Percentiles rank a stretch among this genome's conserved stretches.
These are phyloP conservation scores for Coccomyxa sp. DNA, from an alignment of 139 green algal genomes.

Conservation along the genomic window DNA sequence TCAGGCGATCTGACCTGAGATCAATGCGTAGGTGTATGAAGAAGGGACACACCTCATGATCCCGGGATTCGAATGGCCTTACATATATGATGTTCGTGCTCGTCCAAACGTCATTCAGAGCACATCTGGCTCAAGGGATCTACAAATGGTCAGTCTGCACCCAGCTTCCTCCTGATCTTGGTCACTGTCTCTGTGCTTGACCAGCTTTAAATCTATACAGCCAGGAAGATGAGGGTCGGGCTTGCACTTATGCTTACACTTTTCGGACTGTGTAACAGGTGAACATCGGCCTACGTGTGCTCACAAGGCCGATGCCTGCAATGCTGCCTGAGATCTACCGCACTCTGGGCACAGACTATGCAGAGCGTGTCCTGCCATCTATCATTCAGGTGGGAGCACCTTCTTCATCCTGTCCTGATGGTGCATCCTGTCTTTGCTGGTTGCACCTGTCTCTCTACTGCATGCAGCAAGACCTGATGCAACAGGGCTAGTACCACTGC, in stretches of 20 bases:
- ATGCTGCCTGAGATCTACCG: conserved; percentile 93
- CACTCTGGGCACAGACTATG: conserved; percentile 88
- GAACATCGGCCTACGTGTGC: conserved; percentile 95
- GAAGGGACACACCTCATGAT: conserved; percentile 98
- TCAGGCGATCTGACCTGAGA: too few relatives aligned
- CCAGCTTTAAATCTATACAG: too few relatives aligned
- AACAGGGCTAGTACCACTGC: too few relatives aligned
- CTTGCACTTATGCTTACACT: too few relatives aligned
- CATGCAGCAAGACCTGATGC: too few relatives aligned
- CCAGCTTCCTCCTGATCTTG: background rate
- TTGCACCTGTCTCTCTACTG: too few relatives aligned
- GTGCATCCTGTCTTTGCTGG: too few relatives aligned
- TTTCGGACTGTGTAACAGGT: conserved; percentile 77
- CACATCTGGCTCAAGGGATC: conserved; percentile 86
- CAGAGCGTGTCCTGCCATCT: conserved; percentile 93
- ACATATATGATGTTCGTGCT: conserved; percentile 96
- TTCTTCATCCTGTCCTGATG: too few relatives aligned
- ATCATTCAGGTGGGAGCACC: conserved; percentile 95
- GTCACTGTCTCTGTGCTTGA: too few relatives aligned
- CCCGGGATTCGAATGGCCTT: conserved; percentile 95
- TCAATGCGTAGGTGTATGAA: conserved; percentile 89
- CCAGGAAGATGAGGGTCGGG: too few relatives aligned
- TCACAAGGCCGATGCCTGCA: conserved; percentile 85
- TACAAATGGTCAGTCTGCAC: conserved; percentile 90
- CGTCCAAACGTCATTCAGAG: conserved; percentile 90